Percentiles rank a stretch among this genome's conserved stretches.
phyloP scores from a whole-genome alignment of 2,329 filamentous ascomycete genomes.

The Neonectria ditissima region DNA sequence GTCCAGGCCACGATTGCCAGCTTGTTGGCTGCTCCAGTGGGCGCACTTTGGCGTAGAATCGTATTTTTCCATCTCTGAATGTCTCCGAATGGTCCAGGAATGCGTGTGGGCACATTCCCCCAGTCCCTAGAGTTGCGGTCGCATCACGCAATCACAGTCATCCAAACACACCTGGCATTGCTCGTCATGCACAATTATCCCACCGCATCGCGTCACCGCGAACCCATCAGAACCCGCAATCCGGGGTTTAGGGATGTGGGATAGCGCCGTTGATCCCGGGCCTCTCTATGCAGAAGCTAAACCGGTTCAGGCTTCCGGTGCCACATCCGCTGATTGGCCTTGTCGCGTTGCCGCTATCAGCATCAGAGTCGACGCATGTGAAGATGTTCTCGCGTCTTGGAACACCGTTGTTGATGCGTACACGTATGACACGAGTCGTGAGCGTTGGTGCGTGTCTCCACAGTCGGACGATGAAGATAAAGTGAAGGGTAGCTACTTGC shows the following conservation, averaged over 20 bases:
- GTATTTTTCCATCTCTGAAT: slow-evolving; percentile 4
- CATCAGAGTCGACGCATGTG: background rate
- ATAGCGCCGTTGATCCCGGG: background rate
- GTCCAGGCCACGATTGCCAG: background rate
- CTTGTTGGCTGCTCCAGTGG: background rate
- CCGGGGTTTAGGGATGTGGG: slow-evolving; percentile 10
- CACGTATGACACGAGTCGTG: background rate
- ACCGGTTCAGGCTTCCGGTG: background rate
- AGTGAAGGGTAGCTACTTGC: background rate
- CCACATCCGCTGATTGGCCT: background rate
- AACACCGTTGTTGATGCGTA: background rate
- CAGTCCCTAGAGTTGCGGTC: background rate
- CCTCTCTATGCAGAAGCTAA: background rate
- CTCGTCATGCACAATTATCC: slow-evolving; percentile 34
- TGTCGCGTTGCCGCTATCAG: background rate
- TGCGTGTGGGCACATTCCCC: background rate
- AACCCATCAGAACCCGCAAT: slow-evolving; percentile 20
- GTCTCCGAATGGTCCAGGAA: background rate
- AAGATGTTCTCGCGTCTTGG: background rate
- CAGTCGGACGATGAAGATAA: background rate
- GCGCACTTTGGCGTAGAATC: slow-evolving; percentile 10
- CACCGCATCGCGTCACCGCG: slow-evolving; percentile 34
- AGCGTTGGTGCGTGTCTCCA: background rate
- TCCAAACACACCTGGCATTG: too few relatives aligned
- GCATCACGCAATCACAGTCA: slow-evolving; percentile 32